phyloP scores from a whole-genome alignment of 1,284 basidiomycete genomes.

The Puccinia polysora region DNA sequence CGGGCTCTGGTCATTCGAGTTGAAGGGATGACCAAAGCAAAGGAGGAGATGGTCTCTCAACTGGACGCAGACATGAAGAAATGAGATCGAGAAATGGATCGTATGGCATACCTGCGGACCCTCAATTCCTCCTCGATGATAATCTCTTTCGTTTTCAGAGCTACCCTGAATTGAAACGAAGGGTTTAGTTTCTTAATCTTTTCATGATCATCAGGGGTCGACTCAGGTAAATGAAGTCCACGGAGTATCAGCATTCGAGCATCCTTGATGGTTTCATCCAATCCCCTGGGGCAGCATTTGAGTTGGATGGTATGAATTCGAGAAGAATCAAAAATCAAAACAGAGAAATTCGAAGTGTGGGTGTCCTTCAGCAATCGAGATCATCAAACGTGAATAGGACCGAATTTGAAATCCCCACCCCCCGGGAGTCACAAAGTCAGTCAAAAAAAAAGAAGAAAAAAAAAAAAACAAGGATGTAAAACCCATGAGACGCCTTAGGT shows the following conservation, averaged over 20 bases:
- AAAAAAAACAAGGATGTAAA: too few species aligned
- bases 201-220: slow-evolving; percentile 21
- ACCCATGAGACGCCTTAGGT: too few species aligned
- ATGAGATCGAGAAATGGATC: not conserved
- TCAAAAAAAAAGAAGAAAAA: too few species aligned
- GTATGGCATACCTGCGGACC: slow-evolving; percentile 18
- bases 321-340: not conserved
- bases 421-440: too few species aligned
- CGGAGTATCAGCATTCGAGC: slow-evolving; percentile 30
- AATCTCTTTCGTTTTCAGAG: slow-evolving; percentile 34
- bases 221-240: slow-evolving; percentile 8
- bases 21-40: not conserved
- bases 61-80: not conserved
- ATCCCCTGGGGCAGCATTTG: too few species aligned
- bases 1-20: slow-evolving; percentile 9
- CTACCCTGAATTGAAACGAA: slow-evolving; percentile 24
- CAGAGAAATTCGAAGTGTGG: not conserved
- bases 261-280: slow-evolving; percentile 36
- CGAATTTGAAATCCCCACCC: too few species aligned
- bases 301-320: not conserved
- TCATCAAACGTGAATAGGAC: too few species aligned
- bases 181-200: slow-evolving; percentile 8
- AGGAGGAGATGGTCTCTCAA: not conserved
- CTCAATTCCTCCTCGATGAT: slow-evolving; percentile 40
- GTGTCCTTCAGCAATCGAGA: not conserved